Base-by-base conservation (phyloP, 2,329 filamentous ascomycete species). In the Calonectria crousiana region DNA sequence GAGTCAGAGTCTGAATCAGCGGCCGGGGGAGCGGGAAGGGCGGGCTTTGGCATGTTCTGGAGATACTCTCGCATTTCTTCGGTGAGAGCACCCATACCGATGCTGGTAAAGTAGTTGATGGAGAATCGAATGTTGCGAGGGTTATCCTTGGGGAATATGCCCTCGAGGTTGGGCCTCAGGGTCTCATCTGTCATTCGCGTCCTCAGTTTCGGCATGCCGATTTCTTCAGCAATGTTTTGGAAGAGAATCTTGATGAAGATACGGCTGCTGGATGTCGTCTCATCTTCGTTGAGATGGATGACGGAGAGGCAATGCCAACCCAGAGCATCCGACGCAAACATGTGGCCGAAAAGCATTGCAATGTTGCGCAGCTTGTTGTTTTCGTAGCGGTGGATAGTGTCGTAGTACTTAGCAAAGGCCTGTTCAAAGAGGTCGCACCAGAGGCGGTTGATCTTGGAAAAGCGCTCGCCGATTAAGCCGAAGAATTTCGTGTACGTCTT, bases 241-340 rank as follows among this genome's bases (percentile, higher is more conserved):
- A 99, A 97, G 16, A 99, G 87, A 72, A 98, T 98, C 88, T 98
- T 98, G 89, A 99, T 94, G 83, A 98, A 99, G 84, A 99, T 98
- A 88, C 97, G 95, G 79, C 95, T 98, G 76, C 95, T 97, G 2
- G 95, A 96, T 0, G 96, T 99, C 0, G 97, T 99, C 81, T 99
- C 97, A 73, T 98, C 96, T 84, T 99, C 96, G 82, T 97, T 99
- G 67, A 99, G 87, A 83, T 96, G 96, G 75, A 99, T 92, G 69
- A 93, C 90, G 0, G 93, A 94, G 60, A 99, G 85, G 28, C 95
- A 93, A 82, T 98, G 95, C 97, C 97, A 98, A 73, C 95, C 95
- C 72, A 99, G 93, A 26, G 95, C 95, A 82, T 98, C 95, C 13
- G 93, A 94, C 60, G 94, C 93, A 67, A 99, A 90, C 82, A 98